Conservation (phyloP, 306 rosid genomes). For the Pachyrhizus erosus region DNA sequence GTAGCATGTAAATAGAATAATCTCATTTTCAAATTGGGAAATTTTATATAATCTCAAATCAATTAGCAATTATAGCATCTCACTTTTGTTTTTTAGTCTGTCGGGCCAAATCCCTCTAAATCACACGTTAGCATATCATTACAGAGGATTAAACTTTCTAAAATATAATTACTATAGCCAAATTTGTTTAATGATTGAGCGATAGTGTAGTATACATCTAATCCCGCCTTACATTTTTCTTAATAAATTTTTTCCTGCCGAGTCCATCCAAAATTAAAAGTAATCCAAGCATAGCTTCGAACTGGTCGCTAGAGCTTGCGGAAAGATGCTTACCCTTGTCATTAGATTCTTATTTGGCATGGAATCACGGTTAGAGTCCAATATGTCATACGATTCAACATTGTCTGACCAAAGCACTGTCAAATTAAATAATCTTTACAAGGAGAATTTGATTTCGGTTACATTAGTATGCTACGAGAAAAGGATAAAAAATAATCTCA, state of each 20-base stretch:
- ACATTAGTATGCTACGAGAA: slow-evolving; percentile 2
- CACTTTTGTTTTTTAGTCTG: neutral
- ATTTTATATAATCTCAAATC: too few relatives aligned
- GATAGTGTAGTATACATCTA: neutral
- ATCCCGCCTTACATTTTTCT: neutral
- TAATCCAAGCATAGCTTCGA: neutral
- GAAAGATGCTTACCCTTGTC: neutral
- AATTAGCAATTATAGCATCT: neutral
- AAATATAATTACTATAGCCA: neutral
- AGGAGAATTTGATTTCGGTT: slow-evolving; percentile 1
- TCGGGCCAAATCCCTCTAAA: neutral
- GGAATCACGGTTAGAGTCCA: neutral
- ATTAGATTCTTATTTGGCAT: neutral
- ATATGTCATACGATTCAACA: neutral
- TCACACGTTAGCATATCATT: neutral
- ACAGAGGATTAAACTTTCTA: neutral
- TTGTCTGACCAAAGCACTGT: neutral
- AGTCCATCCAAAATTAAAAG: neutral
- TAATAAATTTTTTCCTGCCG: neutral
- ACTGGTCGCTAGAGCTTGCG: neutral
- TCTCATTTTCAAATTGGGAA: too few relatives aligned
- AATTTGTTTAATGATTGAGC: neutral
- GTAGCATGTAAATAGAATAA: too few relatives aligned
- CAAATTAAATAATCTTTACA: slow-evolving; percentile 33
- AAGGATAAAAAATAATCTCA: neutral